Evolutionary conservation across 2,329 filamentous ascomycete genomes (phyloP).

Genomic region (Pezicula rhizophila): DNA sequence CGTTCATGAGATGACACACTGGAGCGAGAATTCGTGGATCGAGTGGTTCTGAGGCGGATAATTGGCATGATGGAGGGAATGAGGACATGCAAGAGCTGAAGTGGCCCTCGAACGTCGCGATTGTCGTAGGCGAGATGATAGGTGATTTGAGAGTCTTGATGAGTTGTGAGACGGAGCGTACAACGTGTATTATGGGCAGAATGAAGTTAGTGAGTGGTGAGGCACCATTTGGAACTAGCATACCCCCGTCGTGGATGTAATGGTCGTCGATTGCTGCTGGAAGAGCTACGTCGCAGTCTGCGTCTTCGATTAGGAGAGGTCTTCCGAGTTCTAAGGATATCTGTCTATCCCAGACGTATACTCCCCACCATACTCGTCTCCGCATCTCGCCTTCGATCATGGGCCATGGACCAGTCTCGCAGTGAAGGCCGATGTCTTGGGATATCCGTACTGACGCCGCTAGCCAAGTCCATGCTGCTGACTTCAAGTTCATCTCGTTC

Average conservation of each 20-base stretch:
- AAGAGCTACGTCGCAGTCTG: slow-evolving; percentile 78
- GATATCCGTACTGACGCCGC: slow-evolving; percentile 72
- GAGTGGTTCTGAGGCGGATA: slow-evolving; percentile 58
- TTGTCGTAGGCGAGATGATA: slow-evolving; percentile 57
- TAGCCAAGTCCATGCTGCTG: slow-evolving; percentile 80
- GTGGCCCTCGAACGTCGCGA: slow-evolving; percentile 76
- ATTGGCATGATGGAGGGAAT: slow-evolving; percentile 71
- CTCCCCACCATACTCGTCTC: slow-evolving; percentile 85
- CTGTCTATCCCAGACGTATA: slow-evolving; percentile 82
- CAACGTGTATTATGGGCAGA: slow-evolving; percentile 73
- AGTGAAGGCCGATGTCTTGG: slow-evolving; percentile 78
- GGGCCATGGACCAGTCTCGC: slow-evolving; percentile 67
- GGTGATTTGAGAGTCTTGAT: slow-evolving; percentile 64
- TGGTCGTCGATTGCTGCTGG: slow-evolving; percentile 79
- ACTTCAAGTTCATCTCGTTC: slow-evolving; percentile 79
- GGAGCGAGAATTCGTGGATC: slow-evolving; percentile 71
- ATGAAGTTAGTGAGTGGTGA: slow-evolving; percentile 63
- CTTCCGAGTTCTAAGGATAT: slow-evolving; percentile 75
- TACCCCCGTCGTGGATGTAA: slow-evolving; percentile 56
- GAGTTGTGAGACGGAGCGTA: slow-evolving; percentile 70
- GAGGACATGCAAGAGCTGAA: slow-evolving; percentile 68
- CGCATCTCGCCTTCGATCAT: slow-evolving; percentile 80
- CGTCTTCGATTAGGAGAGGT: slow-evolving; percentile 77
- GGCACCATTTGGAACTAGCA: slow-evolving; percentile 43
- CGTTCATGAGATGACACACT: slow-evolving; percentile 72